Evolutionary conservation across 371 early-diverging fungal genomes (phyloP).

Genomic region (Furculomyces boomerangus): DNA sequence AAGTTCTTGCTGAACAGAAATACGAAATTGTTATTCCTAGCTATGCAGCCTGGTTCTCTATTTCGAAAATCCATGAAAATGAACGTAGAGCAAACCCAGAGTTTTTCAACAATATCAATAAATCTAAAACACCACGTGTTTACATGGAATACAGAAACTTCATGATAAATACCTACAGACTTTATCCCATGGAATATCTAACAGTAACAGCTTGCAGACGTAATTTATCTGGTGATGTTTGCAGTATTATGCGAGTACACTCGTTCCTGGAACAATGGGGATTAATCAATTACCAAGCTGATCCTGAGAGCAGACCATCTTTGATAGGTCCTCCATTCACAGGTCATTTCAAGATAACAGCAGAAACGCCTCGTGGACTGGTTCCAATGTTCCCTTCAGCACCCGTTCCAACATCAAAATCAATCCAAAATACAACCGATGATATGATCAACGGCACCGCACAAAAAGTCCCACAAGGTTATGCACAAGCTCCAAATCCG

Average conservation of each 20-base stretch:
- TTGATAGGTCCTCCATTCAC: slow-evolving; percentile 83
- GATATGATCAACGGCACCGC: too few species aligned
- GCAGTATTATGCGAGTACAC: slow-evolving; percentile 92
- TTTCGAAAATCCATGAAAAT: slow-evolving; percentile 68
- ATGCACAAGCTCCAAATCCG: too few species aligned
- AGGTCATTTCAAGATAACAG: slow-evolving; percentile 88
- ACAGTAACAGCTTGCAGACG: slow-evolving; percentile 93
- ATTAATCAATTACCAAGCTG: slow-evolving; percentile 94
- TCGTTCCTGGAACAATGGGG: slow-evolving; percentile 99
- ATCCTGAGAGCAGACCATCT: slow-evolving; percentile 85
- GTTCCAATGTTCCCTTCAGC: slow-evolving; percentile 56
- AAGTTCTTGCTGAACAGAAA: slow-evolving; percentile 48
- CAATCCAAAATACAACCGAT: too few species aligned
- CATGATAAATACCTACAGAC: slow-evolving; percentile 91
- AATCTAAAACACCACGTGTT: slow-evolving; percentile 75
- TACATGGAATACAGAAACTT: slow-evolving; percentile 95
- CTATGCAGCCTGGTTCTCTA: slow-evolving; percentile 89
- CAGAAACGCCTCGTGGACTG: slow-evolving; percentile 86
- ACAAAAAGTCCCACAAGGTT: too few species aligned
- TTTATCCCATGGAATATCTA: slow-evolving; percentile 86
- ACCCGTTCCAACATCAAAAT: background rate
- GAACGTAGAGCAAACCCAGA: slow-evolving; percentile 86
- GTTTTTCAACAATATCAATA: slow-evolving; percentile 82
- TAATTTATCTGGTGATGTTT: slow-evolving; percentile 92
- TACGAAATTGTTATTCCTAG: slow-evolving; percentile 57